Conservation (phyloP, 768 basidiomycete species). For the Kwoniella bestiolae region DNA sequence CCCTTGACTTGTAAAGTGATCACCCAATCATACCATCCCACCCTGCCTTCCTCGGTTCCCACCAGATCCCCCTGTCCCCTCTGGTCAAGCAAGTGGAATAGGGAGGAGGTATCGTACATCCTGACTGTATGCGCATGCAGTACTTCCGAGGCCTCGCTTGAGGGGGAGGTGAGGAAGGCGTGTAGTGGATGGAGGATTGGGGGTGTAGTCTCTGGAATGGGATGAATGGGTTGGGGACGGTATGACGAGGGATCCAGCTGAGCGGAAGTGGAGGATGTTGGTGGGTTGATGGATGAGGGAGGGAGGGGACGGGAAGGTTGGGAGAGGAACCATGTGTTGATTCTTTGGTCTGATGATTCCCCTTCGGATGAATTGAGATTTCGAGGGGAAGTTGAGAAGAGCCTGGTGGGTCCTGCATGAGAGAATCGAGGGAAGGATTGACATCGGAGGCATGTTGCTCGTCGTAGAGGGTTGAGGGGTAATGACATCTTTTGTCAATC, state of each 20-base stretch:
- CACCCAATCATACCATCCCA: constrained; percentile 52
- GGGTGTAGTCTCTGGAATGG: background rate
- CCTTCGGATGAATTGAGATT: background rate
- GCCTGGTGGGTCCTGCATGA: too few species aligned
- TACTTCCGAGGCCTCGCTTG: constrained; percentile 18
- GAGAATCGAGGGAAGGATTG: background rate
- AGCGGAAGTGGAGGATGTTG: background rate
- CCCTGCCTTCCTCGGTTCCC: constrained; percentile 10
- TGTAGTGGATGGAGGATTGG: constrained; percentile 1
- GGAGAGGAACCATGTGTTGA: constrained; percentile 20
- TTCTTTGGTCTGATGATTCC: constrained; percentile 1
- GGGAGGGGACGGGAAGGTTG: background rate
- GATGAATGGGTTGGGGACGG: background rate
- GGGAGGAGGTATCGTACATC: constrained; percentile 2
- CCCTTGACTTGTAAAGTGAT: constrained; percentile 44
- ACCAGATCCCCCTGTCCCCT: constrained; percentile 13
- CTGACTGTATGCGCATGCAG: constrained; percentile 4
- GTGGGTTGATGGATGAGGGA: constrained; percentile 13
- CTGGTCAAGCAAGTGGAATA: background rate
- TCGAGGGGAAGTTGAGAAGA: constrained; percentile 1
- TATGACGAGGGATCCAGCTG: background rate
- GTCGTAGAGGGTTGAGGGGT: background rate
- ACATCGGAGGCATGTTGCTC: background rate
- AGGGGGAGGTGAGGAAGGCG: constrained; percentile 1
- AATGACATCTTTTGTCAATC: too few species aligned